These are phyloP conservation scores for Fusarium siculi DNA, from an alignment of 2,329 filamentous ascomycete species.

Conservation along the genomic window DNA sequence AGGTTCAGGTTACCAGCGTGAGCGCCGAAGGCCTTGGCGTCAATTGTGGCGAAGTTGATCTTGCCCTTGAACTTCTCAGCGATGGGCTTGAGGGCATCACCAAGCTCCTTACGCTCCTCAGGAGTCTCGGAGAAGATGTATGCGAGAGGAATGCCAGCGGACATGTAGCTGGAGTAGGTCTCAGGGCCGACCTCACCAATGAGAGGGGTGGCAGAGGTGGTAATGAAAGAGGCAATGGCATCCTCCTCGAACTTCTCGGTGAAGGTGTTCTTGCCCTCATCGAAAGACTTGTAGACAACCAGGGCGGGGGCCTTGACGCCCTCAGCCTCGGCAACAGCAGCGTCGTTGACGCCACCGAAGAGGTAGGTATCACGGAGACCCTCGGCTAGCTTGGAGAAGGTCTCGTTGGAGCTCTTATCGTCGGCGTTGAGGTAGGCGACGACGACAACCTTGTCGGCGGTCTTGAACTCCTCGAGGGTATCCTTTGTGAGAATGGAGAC, in stretches of 20 bases:
- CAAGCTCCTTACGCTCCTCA: slow-evolving; percentile 86
- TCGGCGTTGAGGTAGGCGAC: slow-evolving; percentile 86
- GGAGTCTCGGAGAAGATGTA: slow-evolving; percentile 96
- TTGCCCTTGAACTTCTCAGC: slow-evolving; percentile 92
- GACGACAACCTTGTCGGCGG: slow-evolving; percentile 93
- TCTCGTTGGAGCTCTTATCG: slow-evolving; percentile 88
- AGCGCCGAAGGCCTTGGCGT: slow-evolving; percentile 91
- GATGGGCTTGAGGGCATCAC: slow-evolving; percentile 81
- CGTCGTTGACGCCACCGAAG: slow-evolving; percentile 89
- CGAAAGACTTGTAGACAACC: slow-evolving; percentile 97
- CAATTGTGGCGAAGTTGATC: slow-evolving; percentile 98
- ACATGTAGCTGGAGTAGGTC: slow-evolving; percentile 96
- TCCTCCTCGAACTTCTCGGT: slow-evolving; percentile 82
- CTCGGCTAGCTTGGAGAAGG: slow-evolving; percentile 79
- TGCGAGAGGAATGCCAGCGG: slow-evolving; percentile 87
- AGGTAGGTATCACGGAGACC: slow-evolving; percentile 89
- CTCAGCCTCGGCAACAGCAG: slow-evolving; percentile 86
- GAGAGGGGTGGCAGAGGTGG: slow-evolving; percentile 85
- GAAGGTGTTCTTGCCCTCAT: slow-evolving; percentile 92
- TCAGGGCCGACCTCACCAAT: slow-evolving; percentile 97
- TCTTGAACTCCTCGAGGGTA: slow-evolving; percentile 95
- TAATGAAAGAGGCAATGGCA: slow-evolving; percentile 83
- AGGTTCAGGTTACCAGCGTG: slow-evolving; percentile 98
- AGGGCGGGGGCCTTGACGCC: slow-evolving; percentile 87
- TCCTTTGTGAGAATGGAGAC: slow-evolving; percentile 86